Percentiles rank a stretch among this genome's conserved stretches.
phyloP scores from a whole-genome alignment of 768 basidiomycete genomes.

The Postia placenta region DNA sequence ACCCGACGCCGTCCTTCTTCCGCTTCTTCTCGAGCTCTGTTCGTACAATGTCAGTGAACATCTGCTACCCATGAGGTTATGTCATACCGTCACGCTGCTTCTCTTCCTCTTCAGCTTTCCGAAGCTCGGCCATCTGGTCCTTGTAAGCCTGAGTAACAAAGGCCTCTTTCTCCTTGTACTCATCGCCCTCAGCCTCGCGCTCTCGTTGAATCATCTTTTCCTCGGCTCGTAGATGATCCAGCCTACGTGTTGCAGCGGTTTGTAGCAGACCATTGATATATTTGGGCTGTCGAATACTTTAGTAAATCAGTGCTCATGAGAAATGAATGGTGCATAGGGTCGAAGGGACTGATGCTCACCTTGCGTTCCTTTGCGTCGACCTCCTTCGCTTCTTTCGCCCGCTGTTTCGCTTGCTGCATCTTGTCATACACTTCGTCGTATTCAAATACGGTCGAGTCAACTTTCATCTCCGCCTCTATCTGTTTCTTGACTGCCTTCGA shows the following conservation, averaged over 20 bases:
- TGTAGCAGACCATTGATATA: slow-evolving; percentile 79
- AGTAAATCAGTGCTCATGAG: slow-evolving; percentile 12
- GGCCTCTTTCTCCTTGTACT: slow-evolving; percentile 91
- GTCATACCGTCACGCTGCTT: slow-evolving; percentile 71
- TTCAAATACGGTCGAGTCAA: slow-evolving; percentile 83
- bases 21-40: slow-evolving; percentile 55
- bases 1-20: slow-evolving; percentile 46
- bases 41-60: background rate
- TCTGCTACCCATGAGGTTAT: background rate
- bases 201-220: slow-evolving; percentile 97
- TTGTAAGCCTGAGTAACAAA: slow-evolving; percentile 98
- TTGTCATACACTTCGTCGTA: slow-evolving; percentile 97
- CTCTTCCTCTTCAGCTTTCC: slow-evolving; percentile 91
- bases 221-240: slow-evolving; percentile 90
- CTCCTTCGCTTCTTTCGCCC: slow-evolving; percentile 73
- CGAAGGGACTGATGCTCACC: slow-evolving; percentile 36
- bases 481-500: slow-evolving; percentile 65
- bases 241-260: slow-evolving; percentile 78
- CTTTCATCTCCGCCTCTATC: slow-evolving; percentile 71
- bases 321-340: background rate
- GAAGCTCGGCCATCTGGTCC: slow-evolving; percentile 90
- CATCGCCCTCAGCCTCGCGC: slow-evolving; percentile 87
- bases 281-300: slow-evolving; percentile 60
- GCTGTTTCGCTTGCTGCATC: slow-evolving; percentile 83
- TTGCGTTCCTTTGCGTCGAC: slow-evolving; percentile 71